Percentiles rank a stretch among this genome's conserved stretches.
Conservation (phyloP, 2,329 filamentous ascomycete species). For the Paracoccidioides brasiliensis region DNA sequence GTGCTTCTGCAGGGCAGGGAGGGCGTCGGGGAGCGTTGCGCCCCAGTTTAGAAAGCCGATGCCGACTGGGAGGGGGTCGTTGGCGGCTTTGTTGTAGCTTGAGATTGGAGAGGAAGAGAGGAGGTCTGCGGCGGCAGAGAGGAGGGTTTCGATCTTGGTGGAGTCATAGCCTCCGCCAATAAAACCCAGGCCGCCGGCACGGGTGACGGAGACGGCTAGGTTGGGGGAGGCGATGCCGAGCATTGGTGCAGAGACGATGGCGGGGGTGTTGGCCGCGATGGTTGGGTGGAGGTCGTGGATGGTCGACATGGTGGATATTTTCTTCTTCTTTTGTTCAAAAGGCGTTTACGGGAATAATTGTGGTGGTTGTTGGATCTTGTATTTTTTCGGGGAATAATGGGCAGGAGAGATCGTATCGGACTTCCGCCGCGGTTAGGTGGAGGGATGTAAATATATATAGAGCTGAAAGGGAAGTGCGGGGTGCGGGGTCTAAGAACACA, state of each 20-base stretch:
- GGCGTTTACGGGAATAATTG: too few species aligned
- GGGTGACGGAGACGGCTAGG: constrained; percentile 48
- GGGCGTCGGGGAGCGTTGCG: constrained; percentile 17
- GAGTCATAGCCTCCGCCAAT: constrained; percentile 44
- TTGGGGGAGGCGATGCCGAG: constrained; percentile 44
- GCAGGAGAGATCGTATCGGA: too few species aligned
- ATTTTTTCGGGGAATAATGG: too few species aligned
- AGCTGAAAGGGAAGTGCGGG: too few species aligned
- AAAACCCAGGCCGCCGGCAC: constrained; percentile 42
- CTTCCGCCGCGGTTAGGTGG: too few species aligned
- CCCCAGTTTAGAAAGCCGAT: constrained; percentile 31
- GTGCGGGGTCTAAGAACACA: too few species aligned
- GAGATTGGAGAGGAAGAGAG: constrained; percentile 5
- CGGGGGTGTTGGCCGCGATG: constrained; percentile 27
- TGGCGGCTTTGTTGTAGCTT: background rate
- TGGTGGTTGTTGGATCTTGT: too few species aligned
- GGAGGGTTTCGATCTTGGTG: constrained; percentile 17
- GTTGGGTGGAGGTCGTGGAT: constrained; percentile 32
- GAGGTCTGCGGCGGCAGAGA: constrained; percentile 18
- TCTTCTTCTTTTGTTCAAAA: background rate
- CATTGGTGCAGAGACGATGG: constrained; percentile 57
- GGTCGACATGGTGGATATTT: background rate
- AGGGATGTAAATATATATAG: too few species aligned
- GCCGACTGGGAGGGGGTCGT: constrained; percentile 23
- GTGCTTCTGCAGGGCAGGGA: constrained; percentile 21